Evolutionary conservation across 768 basidiomycete genomes (phyloP), one percentile per base, ranked within the genome.

Genomic region (Amanita polypyramis): DNA sequence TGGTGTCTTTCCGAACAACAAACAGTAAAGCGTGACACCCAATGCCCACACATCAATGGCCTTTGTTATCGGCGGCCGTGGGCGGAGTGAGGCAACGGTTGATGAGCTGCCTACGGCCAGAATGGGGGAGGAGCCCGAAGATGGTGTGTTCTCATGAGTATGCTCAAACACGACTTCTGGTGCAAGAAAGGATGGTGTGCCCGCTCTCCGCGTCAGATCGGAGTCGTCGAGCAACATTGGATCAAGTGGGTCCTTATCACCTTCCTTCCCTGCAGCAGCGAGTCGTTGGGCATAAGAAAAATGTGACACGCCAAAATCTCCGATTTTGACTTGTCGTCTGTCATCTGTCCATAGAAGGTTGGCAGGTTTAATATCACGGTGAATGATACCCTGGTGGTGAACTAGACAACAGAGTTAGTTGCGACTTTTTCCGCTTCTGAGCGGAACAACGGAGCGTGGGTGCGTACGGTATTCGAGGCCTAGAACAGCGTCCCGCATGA

Each of bases 311-410:
- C 96, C 96, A 64, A 99, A 98, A 66, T 99, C 96, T 21, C 85
- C 91, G 52, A 99, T 98, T 67, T 99, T 99, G 66, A 98, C 94
- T 50, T 77, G 79, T 51, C 79, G 77, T 45, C 88, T 82, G 67
- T 95, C 87, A 21, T 75, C 74, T 2, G 86, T 85, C 82, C 89
- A 92, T 23, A 99, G 75, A 19, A 99, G 80, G 65, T 99, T 99
- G 39, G 93, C 90, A 21, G 96, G 96, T 62, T 99, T 99, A 70
- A 99, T 98, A 67, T 99, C 96, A 49, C 96, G 89, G 66, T 99
- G 96, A 43, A 99, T 97, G 63, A 99, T 98, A 19, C 95, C 96
- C 60, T 98, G 93, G 58, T 85, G 79, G 61, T 99, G 96, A 1
- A 99, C 95, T 98, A 59, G n/a, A 49, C 45, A 45, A 44, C 35